Evolutionary conservation across 768 basidiomycete species (phyloP).

Genomic region (Agaricus sinodeliciosus): DNA sequence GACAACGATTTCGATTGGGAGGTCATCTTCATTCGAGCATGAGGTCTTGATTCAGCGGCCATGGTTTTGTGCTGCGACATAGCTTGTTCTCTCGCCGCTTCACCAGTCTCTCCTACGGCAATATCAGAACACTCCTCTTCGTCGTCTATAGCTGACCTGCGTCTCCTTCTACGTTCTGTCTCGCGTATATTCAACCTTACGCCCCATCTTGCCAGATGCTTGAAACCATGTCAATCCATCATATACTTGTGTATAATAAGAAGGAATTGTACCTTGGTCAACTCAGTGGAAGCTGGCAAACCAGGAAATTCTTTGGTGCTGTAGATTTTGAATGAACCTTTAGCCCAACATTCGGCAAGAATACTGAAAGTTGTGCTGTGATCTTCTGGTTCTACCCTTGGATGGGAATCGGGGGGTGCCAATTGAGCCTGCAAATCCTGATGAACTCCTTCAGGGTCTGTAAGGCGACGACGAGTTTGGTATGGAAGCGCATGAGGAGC

Average conservation of each 20-base stretch:
- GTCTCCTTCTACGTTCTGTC: slow-evolving; percentile 45
- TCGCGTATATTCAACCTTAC: slow-evolving; percentile 56
- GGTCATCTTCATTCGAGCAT: background rate
- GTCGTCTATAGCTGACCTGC: slow-evolving; percentile 12
- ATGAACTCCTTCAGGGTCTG: background rate
- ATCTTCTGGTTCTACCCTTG: slow-evolving; percentile 16
- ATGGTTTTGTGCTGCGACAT: background rate
- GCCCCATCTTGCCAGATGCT: slow-evolving; percentile 47
- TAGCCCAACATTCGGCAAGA: slow-evolving; percentile 59
- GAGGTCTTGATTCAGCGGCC: background rate
- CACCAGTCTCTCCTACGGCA: background rate
- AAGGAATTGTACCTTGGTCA: slow-evolving; percentile 47
- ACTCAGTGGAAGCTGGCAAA: slow-evolving; percentile 54
- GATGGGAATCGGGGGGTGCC: slow-evolving; percentile 1
- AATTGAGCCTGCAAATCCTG: slow-evolving; percentile 6
- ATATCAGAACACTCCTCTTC: slow-evolving; percentile 7
- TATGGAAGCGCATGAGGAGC: slow-evolving; percentile 17
- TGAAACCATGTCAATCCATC: background rate
- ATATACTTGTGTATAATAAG: background rate
- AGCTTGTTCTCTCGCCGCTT: background rate
- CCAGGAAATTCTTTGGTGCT: slow-evolving; percentile 72
- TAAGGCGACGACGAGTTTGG: background rate
- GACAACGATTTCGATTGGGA: background rate
- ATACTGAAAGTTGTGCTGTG: slow-evolving; percentile 24
- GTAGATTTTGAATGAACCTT: slow-evolving; percentile 53